Conservation (phyloP, 140 eudicot species). For the Bidens hawaiensis region DNA sequence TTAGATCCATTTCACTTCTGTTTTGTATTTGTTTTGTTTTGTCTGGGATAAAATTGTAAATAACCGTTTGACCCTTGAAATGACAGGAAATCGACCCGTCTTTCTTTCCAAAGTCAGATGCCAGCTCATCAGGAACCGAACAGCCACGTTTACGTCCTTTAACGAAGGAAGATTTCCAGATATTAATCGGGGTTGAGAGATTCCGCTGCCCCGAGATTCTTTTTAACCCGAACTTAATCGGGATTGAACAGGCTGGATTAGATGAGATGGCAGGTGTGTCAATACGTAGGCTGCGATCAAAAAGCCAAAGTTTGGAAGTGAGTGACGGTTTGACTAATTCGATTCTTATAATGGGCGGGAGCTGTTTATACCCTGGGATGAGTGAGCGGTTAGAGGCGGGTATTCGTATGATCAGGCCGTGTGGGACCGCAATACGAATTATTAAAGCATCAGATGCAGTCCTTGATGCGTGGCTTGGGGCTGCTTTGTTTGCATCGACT, state of each 20-base stretch:
- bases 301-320: constrained; percentile 40
- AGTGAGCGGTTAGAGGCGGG: constrained; percentile 83
- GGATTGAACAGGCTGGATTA: constrained; percentile 86
- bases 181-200: constrained; percentile 82
- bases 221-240: constrained; percentile 72
- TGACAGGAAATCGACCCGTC: constrained; percentile 85
- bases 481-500: constrained; percentile 68
- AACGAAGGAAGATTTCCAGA: constrained; percentile 92
- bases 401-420: constrained; percentile 78
- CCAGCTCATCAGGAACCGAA: constrained; percentile 48
- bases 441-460: constrained; percentile 59
- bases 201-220: constrained; percentile 94
- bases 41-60: neutral
- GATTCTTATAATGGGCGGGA: constrained; percentile 80
- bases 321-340: constrained; percentile 53
- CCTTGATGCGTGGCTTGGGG: constrained; percentile 97
- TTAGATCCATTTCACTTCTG: neutral
- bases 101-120: constrained; percentile 58
- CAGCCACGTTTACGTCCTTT: constrained; percentile 73
- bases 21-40: neutral
- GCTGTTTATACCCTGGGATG: constrained; percentile 83
- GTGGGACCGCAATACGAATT: constrained; percentile 72
- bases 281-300: constrained; percentile 43
- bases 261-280: constrained; percentile 91
- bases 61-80: constrained; percentile 3